A percentile compares a stretch with the other conserved stretches of the same genome.
Evolutionary conservation across 2,329 filamentous ascomycete genomes (phyloP).

Genomic region (Trichoderma atroviride): DNA sequence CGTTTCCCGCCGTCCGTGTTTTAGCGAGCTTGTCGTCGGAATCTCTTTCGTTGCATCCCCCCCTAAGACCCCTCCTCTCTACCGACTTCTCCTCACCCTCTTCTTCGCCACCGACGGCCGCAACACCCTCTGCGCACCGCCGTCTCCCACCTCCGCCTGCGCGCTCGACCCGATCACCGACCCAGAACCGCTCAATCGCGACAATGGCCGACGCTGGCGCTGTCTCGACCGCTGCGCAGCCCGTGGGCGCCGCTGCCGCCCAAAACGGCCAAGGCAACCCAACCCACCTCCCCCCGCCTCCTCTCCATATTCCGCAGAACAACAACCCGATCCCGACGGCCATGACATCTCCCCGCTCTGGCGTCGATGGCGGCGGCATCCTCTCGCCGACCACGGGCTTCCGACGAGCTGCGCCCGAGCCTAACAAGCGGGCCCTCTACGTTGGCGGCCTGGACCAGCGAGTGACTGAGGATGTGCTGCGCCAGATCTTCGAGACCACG

Average conservation of each 20-base stretch:
- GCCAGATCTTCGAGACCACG: slow-evolving; percentile 98
- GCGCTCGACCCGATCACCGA: slow-evolving; percentile 12
- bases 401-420: slow-evolving; percentile 91
- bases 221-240: slow-evolving; percentile 62
- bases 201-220: slow-evolving; percentile 79
- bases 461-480: slow-evolving; percentile 93
- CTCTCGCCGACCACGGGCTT: slow-evolving; percentile 87
- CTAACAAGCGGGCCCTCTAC: slow-evolving; percentile 97
- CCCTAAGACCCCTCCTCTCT: slow-evolving; percentile 25
- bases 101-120: slow-evolving; percentile 13
- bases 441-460: slow-evolving; percentile 93
- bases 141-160: neutral
- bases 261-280: slow-evolving; percentile 71
- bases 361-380: slow-evolving; percentile 63
- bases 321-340: slow-evolving; percentile 93
- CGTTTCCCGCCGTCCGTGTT: neutral
- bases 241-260: slow-evolving; percentile 70
- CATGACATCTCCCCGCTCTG: slow-evolving; percentile 84
- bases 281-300: slow-evolving; percentile 84
- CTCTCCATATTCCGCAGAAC: slow-evolving; percentile 93
- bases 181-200: slow-evolving; percentile 26
- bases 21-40: slow-evolving; percentile 21
- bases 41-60: slow-evolving; percentile 17
- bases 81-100: slow-evolving; percentile 23
- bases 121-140: slow-evolving; percentile 23